A percentile compares a stretch with the other conserved stretches of the same genome.
phyloP scores from a whole-genome alignment of 2,329 filamentous ascomycete species.

The Calonectria honghensis region DNA sequence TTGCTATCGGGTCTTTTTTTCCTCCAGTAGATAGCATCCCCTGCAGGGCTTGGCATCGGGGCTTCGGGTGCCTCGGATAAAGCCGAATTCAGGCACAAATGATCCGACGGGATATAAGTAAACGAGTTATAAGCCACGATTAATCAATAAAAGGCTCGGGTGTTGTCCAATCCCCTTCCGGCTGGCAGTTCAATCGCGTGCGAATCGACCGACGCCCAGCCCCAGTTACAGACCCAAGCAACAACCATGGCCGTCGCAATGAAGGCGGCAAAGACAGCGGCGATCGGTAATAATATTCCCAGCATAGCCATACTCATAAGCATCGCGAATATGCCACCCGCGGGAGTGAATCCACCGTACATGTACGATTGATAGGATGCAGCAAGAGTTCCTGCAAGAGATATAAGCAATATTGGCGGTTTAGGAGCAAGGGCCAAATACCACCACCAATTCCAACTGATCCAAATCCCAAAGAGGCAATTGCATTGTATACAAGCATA shows the following conservation, averaged over 20 bases:
- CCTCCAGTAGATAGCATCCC: constrained; percentile 8
- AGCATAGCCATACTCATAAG: neutral
- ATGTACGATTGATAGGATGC: neutral
- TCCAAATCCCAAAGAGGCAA: neutral
- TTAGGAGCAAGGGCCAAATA: neutral
- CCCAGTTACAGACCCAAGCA: neutral
- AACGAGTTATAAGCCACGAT: neutral
- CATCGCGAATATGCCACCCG: neutral
- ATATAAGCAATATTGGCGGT: neutral
- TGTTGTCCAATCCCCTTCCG: neutral
- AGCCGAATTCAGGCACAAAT: constrained; percentile 6
- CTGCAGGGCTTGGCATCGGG: constrained; percentile 4
- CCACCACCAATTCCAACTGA: neutral
- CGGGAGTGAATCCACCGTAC: neutral
- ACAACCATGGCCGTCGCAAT: neutral
- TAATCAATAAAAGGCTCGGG: neutral
- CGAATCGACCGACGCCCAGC: neutral
- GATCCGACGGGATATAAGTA: neutral
- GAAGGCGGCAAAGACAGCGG: neutral
- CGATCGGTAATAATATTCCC: neutral
- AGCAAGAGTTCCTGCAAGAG: neutral
- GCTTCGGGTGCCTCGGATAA: neutral
- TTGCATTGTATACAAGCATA: neutral
- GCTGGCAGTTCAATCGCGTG: neutral
- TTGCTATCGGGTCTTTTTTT: constrained; percentile 3